Conservation (phyloP, 2,329 filamentous ascomycete species). For the Reticulascus tulasneorum region DNA sequence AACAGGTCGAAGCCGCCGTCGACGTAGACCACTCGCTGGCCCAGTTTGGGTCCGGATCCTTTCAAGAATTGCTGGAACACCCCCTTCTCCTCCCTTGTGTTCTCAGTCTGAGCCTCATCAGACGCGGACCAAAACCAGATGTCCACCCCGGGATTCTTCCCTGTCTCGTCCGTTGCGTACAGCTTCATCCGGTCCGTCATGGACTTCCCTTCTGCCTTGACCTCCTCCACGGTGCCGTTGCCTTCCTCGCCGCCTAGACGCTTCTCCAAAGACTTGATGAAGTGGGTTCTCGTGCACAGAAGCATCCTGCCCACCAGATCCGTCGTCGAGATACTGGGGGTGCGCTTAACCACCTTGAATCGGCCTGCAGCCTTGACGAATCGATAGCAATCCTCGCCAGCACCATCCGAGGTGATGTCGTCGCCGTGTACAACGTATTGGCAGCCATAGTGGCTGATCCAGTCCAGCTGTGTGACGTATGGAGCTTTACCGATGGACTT, state of each 20-base stretch:
- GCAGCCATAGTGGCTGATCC: constrained; percentile 95
- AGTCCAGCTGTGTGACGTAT: constrained; percentile 89
- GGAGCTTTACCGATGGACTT: constrained; percentile 78
- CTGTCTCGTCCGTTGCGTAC: constrained; percentile 85
- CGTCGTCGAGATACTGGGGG: constrained; percentile 93
- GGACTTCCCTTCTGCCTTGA: constrained; percentile 55
- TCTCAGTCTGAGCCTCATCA: constrained; percentile 39
- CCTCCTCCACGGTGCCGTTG: constrained; percentile 64
- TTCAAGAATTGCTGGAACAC: constrained; percentile 64
- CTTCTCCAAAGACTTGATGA: constrained; percentile 75
- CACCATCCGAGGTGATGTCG: constrained; percentile 92
- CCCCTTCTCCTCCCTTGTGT: constrained; percentile 56
- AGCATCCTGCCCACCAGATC: constrained; percentile 98
- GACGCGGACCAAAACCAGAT: constrained; percentile 79
- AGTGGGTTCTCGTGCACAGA: constrained; percentile 90
- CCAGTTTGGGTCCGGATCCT: constrained; percentile 67
- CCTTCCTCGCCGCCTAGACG: constrained; percentile 69
- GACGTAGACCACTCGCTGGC: constrained; percentile 87
- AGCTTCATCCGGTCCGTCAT: constrained; percentile 76
- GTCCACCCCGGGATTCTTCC: constrained; percentile 71
- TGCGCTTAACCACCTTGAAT: constrained; percentile 96
- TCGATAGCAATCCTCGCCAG: constrained; percentile 93
- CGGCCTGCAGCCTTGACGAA: constrained; percentile 91
- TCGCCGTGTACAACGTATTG: constrained; percentile 95
- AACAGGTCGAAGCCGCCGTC: constrained; percentile 97